A percentile compares a stretch with the other conserved stretches of the same genome.
These are phyloP conservation scores for Rhododendron vialii DNA, from an alignment of 148 eudicot genomes.

Conservation along the genomic window DNA sequence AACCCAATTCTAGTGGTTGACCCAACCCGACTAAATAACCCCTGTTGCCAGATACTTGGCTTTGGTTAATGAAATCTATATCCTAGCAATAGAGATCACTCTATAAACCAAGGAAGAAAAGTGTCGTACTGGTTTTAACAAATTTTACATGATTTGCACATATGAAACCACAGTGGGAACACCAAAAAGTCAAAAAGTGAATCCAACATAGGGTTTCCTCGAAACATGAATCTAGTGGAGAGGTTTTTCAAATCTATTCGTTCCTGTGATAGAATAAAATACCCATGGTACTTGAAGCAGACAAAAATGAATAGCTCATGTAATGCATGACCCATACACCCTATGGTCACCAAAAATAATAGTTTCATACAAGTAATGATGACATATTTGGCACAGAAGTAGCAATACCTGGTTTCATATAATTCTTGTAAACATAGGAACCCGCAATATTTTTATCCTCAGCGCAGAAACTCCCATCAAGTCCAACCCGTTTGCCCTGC, in stretches of 20 bases:
- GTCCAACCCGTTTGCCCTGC: slow-evolving; percentile 31
- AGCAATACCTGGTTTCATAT: slow-evolving; percentile 50
- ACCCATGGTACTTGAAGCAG: neutral
- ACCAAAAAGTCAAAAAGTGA: neutral
- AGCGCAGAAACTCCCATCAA: slow-evolving; percentile 31
- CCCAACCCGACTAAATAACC: neutral
- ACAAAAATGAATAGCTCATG: neutral
- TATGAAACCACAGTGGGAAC: neutral
- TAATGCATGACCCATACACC: neutral
- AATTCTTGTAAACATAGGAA: slow-evolving; percentile 25
- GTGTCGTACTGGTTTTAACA: neutral
- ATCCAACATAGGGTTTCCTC: neutral
- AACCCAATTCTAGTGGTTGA: neutral
- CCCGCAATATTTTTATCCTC: slow-evolving; percentile 31
- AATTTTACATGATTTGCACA: neutral
- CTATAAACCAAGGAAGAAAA: neutral
- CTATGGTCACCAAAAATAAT: neutral
- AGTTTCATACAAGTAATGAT: neutral
- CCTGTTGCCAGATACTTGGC: neutral
- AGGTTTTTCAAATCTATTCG: neutral
- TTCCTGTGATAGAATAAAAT: neutral
- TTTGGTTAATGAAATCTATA: neutral
- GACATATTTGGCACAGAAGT: neutral
- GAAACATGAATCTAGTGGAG: neutral
- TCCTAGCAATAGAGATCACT: neutral